These are phyloP conservation scores for Aspergillaceae sp. DNA, from an alignment of 2,329 filamentous ascomycete genomes.

Conservation along the genomic window DNA sequence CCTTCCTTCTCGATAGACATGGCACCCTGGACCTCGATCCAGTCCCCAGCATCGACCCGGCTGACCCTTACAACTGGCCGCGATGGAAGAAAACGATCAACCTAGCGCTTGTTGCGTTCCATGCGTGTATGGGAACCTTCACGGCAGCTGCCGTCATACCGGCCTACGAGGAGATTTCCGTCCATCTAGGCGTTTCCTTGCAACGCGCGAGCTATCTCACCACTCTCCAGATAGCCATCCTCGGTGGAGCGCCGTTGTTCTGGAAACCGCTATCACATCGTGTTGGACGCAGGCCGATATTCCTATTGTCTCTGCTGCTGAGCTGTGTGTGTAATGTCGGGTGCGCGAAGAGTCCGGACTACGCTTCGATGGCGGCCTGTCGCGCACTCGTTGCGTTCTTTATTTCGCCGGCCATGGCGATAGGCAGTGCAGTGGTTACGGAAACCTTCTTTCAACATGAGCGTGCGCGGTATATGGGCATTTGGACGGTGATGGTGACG, in stretches of 20 bases:
- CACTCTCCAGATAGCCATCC: slow-evolving; percentile 47
- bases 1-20: slow-evolving; percentile 46
- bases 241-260: slow-evolving; percentile 47
- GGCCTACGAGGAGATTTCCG: slow-evolving; percentile 45
- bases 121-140: slow-evolving; percentile 51
- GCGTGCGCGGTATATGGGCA: slow-evolving; percentile 46
- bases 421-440: slow-evolving; percentile 48
- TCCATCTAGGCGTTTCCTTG: slow-evolving; percentile 42
- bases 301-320: slow-evolving; percentile 43
- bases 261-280: slow-evolving; percentile 49
- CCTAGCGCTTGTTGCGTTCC: slow-evolving; percentile 47
- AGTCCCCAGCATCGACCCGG: slow-evolving; percentile 41
- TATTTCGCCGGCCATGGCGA: slow-evolving; percentile 44
- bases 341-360: slow-evolving; percentile 43
- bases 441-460: slow-evolving; percentile 50
- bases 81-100: slow-evolving; percentile 42
- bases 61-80: slow-evolving; percentile 51
- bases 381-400: slow-evolving; percentile 46
- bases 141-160: slow-evolving; percentile 47
- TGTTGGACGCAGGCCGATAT: slow-evolving; percentile 48
- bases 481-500: slow-evolving; percentile 47
- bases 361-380: slow-evolving; percentile 43
- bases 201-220: slow-evolving; percentile 47
- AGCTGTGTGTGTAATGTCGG: slow-evolving; percentile 46
- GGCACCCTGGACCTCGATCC: slow-evolving; percentile 49